A percentile compares a stretch with the other conserved stretches of the same genome.
Conservation (phyloP, 257 asterid genomes). For the Echites panduratus region DNA sequence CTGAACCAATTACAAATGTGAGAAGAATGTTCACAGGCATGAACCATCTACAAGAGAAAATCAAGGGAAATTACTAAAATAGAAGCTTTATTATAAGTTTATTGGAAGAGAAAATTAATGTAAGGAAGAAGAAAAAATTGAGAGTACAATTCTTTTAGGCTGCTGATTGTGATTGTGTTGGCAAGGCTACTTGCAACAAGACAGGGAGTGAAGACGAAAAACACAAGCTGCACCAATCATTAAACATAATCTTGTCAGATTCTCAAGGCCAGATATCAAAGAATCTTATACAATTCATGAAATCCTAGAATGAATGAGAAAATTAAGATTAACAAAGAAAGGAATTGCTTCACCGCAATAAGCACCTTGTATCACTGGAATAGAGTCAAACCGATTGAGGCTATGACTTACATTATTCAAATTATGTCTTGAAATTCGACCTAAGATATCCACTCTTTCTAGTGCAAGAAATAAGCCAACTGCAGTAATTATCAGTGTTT, state of each 20-base stretch:
- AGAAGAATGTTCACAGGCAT: slow-evolving; percentile 32
- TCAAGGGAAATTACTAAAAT: too few species aligned
- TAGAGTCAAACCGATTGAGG: neutral
- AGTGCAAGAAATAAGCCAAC: slow-evolving; percentile 31
- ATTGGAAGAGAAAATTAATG: neutral
- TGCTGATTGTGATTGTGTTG: slow-evolving; percentile 24
- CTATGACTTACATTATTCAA: slow-evolving; percentile 23
- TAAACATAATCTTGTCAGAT: neutral
- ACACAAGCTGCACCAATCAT: slow-evolving; percentile 27
- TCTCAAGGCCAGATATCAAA: neutral
- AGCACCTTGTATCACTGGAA: neutral
- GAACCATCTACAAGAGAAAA: slow-evolving; percentile 30
- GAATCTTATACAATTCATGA: neutral
- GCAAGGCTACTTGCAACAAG: slow-evolving; percentile 30
- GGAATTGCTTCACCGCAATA: neutral
- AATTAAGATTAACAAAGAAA: neutral
- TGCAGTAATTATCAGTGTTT: slow-evolving; percentile 27
- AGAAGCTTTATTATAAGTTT: neutral
- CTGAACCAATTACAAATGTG: slow-evolving; percentile 31
- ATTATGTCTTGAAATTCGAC: slow-evolving; percentile 21
- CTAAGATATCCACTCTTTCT: slow-evolving; percentile 24
- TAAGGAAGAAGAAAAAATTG: neutral
- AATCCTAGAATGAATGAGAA: neutral
- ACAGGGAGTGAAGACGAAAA: slow-evolving; percentile 29
- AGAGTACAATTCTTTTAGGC: slow-evolving; percentile 24